Conservation (phyloP, 1,284 basidiomycete species). For the Pseudozyma flocculosa region DNA sequence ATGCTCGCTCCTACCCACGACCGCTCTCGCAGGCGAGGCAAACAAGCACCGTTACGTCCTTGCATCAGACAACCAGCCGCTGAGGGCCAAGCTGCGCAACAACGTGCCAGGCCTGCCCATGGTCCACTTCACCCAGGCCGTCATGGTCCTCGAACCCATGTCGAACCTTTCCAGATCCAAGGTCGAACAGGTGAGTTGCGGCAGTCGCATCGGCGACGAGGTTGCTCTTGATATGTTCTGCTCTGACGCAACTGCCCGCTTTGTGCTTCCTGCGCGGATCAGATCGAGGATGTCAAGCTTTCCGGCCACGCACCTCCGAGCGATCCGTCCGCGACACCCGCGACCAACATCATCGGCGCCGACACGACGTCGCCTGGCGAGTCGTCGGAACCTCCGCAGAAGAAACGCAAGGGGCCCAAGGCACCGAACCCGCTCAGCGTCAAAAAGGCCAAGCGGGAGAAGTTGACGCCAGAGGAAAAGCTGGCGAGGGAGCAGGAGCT, state of each 20-base stretch:
- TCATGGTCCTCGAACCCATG: constrained; percentile 56
- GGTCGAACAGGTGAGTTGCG: constrained; percentile 48
- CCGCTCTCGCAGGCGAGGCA: not conserved
- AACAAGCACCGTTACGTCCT: constrained; percentile 56
- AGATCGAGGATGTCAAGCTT: constrained; percentile 37
- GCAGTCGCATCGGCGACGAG: no score
- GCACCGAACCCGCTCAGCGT: constrained; percentile 89
- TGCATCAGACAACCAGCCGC: constrained; percentile 25
- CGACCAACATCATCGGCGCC: constrained; percentile 27
- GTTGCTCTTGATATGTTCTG: no score
- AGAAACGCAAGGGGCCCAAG: constrained; percentile 60
- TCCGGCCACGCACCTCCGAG: constrained; percentile 24
- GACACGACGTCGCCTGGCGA: not conserved
- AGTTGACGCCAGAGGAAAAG: constrained; percentile 26
- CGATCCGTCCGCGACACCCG: constrained; percentile 11
- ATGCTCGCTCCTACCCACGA: no score
- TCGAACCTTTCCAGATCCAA: constrained; percentile 37
- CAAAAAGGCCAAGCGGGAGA: constrained; percentile 68
- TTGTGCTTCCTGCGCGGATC: no score
- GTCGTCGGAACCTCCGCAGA: not conserved
- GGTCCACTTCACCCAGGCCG: constrained; percentile 52
- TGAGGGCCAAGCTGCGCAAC: constrained; percentile 33
- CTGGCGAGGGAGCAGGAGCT: constrained; percentile 61
- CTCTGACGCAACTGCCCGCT: no score
- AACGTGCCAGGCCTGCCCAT: constrained; percentile 42